phyloP scores from a whole-genome alignment of 768 basidiomycete genomes.

The Trametes maxima region DNA sequence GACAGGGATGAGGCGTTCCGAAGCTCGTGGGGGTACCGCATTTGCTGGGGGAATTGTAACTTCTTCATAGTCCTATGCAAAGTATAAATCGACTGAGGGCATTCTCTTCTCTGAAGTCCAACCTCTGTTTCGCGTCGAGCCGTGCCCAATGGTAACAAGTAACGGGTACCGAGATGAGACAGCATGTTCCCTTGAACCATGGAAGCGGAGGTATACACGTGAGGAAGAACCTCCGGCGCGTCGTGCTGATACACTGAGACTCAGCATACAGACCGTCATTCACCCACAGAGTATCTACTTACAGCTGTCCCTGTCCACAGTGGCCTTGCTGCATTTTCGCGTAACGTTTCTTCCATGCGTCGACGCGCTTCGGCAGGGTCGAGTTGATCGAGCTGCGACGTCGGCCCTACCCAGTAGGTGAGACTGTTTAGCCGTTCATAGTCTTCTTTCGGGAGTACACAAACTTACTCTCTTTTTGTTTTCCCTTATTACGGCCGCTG shows the following conservation, averaged over 20 bases:
- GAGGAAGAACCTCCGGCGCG: conserved; percentile 69
- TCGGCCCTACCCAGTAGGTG: background rate
- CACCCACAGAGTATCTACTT: conserved; percentile 16
- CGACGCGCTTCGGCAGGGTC: conserved; percentile 51
- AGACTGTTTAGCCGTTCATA: background rate
- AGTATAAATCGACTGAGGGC: background rate
- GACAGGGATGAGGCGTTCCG: conserved; percentile 74
- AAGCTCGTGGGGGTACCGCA: conserved; percentile 67
- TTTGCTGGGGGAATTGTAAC: conserved; percentile 85
- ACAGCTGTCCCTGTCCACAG: conserved; percentile 63
- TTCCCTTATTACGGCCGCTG: conserved; percentile 13
- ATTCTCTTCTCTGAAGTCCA: conserved; percentile 11
- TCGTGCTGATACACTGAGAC: conserved; percentile 42
- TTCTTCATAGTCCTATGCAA: conserved; percentile 81
- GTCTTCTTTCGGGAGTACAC: background rate
- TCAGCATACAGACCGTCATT: conserved; percentile 5
- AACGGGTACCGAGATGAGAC: conserved; percentile 74
- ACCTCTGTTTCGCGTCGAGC: conserved; percentile 69
- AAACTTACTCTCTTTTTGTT: conserved; percentile 15
- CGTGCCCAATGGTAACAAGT: conserved; percentile 84
- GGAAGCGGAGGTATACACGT: conserved; percentile 81
- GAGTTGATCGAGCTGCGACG: conserved; percentile 34
- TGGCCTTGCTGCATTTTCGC: conserved; percentile 65
- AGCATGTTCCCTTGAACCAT: conserved; percentile 62
- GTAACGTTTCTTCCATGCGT: conserved; percentile 63